phyloP scores from a whole-genome alignment of 169 alveolate species.

The Plasmodium relictum region DNA sequence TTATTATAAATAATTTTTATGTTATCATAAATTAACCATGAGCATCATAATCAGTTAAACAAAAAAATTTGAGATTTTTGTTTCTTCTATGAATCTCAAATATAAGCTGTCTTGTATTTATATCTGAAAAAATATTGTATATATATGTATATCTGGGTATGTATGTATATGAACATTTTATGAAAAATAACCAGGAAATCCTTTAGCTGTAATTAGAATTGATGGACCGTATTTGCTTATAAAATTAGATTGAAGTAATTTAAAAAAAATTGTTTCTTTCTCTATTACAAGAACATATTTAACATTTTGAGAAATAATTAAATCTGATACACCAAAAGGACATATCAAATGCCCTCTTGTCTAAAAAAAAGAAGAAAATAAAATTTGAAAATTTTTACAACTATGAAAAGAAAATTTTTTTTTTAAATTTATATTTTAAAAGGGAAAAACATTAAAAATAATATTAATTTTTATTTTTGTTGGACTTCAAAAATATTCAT shows the following conservation, averaged over 20 bases:
- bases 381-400: not conserved
- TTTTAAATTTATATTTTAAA: not conserved
- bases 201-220: slow-evolving; percentile 61
- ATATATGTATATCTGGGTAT: slow-evolving; percentile 6
- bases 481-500: slow-evolving; percentile 62
- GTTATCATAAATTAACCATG: slow-evolving; percentile 37
- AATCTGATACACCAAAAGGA: slow-evolving; percentile 70
- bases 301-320: slow-evolving; percentile 72
- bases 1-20: not conserved
- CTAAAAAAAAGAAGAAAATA: slow-evolving; percentile 5
- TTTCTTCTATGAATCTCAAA: slow-evolving; percentile 33
- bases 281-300: slow-evolving; percentile 78
- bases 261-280: slow-evolving; percentile 79
- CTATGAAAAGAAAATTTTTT: not conserved
- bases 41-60: slow-evolving; percentile 75
- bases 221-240: slow-evolving; percentile 63
- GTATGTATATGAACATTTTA: not conserved
- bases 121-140: slow-evolving; percentile 40
- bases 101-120: slow-evolving; percentile 66
- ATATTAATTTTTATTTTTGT: not conserved
- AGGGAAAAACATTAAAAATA: not conserved
- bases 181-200: slow-evolving; percentile 57
- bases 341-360: slow-evolving; percentile 73
- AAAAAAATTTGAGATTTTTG: slow-evolving; percentile 32
- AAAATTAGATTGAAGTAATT: slow-evolving; percentile 73